Evolutionary conservation across 1,284 basidiomycete species (phyloP).

Genomic region (Singerocomus inundabilis): DNA sequence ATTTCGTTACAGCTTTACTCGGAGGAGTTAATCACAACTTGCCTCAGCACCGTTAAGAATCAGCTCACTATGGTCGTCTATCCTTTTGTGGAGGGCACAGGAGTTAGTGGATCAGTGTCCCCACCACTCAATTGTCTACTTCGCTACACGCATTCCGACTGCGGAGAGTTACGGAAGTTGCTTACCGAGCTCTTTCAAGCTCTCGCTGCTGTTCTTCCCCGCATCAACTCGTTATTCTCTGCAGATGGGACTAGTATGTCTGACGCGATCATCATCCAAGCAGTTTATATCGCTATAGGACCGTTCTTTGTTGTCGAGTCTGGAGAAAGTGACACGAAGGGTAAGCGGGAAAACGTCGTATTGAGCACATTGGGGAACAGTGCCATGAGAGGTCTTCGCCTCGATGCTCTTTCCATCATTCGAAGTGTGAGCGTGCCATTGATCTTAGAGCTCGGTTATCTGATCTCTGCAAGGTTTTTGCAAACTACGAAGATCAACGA

Average conservation of each 20-base stretch:
- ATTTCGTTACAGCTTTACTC: slow-evolving; percentile 69
- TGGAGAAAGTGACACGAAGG: slow-evolving; percentile 48
- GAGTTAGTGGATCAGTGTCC: slow-evolving; percentile 42
- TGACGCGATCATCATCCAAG: slow-evolving; percentile 85
- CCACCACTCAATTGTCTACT: slow-evolving; percentile 56
- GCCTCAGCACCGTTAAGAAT: slow-evolving; percentile 75
- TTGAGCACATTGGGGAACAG: slow-evolving; percentile 65
- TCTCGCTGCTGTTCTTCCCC: slow-evolving; percentile 63
- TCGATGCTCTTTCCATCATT: slow-evolving; percentile 81
- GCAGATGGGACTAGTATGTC: slow-evolving; percentile 76
- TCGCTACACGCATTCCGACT: slow-evolving; percentile 39
- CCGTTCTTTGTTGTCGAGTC: slow-evolving; percentile 87
- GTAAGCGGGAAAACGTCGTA: slow-evolving; percentile 56
- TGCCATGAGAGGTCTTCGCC: slow-evolving; percentile 76
- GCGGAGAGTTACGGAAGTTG: slow-evolving; percentile 49
- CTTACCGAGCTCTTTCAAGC: slow-evolving; percentile 68
- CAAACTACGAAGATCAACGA: slow-evolving; percentile 84
- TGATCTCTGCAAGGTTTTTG: slow-evolving; percentile 67
- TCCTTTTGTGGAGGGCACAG: slow-evolving; percentile 80
- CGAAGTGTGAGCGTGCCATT: slow-evolving; percentile 62
- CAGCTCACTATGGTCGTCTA: slow-evolving; percentile 80
- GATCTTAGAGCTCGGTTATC: not conserved
- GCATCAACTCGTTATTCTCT: slow-evolving; percentile 66
- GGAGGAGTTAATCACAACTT: slow-evolving; percentile 84
- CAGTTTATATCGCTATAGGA: slow-evolving; percentile 88